These are phyloP conservation scores for Lupinus albus DNA, from an alignment of 306 rosid species.

Conservation along the genomic window DNA sequence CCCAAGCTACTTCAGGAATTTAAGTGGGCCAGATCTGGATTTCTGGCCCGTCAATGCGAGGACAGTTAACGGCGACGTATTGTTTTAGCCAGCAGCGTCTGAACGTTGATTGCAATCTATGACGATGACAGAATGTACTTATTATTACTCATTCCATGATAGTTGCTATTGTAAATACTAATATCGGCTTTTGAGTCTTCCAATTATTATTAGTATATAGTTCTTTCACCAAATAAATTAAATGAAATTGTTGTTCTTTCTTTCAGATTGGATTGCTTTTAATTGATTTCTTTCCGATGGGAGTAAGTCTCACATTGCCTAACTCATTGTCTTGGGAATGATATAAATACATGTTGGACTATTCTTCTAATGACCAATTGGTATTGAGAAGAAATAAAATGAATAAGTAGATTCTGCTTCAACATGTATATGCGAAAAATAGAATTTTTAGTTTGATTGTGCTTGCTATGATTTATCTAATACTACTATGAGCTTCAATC, in stretches of 20 bases:
- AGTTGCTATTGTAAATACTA: not conserved
- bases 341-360: too few species aligned
- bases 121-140: not conserved
- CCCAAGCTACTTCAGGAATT: not conserved
- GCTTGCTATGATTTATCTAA: constrained; percentile 34
- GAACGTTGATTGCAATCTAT: not conserved
- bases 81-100: not conserved
- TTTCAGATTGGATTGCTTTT: not conserved
- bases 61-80: not conserved
- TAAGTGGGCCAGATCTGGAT: not conserved
- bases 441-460: constrained; percentile 29
- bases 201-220: too few species aligned
- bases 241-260: not conserved
- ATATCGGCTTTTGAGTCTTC: constrained; percentile 15
- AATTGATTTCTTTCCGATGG: not conserved
- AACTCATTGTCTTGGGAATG: too few species aligned
- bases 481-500: constrained; percentile 33
- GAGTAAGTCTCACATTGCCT: too few species aligned
- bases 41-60: not conserved
- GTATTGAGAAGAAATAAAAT: constrained; percentile 20
- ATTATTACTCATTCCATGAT: not conserved
- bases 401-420: constrained; percentile 33
- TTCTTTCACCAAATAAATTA: too few species aligned
- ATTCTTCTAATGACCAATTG: too few species aligned
- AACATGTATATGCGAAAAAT: constrained; percentile 18